Conservation (phyloP, 768 basidiomycete genomes). For the Serendipita vermifera region DNA sequence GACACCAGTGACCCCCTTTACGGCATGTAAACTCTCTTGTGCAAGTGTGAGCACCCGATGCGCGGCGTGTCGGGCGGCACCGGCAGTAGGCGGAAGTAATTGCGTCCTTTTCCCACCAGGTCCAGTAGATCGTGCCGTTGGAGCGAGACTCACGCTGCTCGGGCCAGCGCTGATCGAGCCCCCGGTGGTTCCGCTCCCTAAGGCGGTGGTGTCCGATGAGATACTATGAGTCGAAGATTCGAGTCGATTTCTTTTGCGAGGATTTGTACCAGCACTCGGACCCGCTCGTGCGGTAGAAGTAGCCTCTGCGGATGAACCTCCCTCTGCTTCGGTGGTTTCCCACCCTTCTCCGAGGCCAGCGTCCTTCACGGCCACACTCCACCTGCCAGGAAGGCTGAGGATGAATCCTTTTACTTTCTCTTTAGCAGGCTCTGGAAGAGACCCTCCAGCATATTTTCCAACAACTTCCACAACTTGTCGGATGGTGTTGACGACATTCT, state of each 20-base stretch:
- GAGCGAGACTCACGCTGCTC: background rate
- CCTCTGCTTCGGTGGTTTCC: background rate
- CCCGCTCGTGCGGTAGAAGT: background rate
- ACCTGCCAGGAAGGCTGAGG: slow-evolving; percentile 65
- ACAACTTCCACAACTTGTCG: slow-evolving; percentile 83
- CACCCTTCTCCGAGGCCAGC: slow-evolving; percentile 11
- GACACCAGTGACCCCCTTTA: slow-evolving; percentile 75
- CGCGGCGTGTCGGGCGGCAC: slow-evolving; percentile 58
- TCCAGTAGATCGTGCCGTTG: background rate
- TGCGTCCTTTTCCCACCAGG: slow-evolving; percentile 11
- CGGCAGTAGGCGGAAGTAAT: slow-evolving; percentile 28
- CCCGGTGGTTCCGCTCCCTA: slow-evolving; percentile 2
- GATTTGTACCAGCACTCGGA: background rate
- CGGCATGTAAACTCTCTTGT: slow-evolving; percentile 87
- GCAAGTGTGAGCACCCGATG: slow-evolving; percentile 73
- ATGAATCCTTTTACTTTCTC: slow-evolving; percentile 63
- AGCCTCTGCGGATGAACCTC: slow-evolving; percentile 7
- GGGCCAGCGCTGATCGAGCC: slow-evolving; percentile 1
- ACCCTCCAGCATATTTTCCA: slow-evolving; percentile 64
- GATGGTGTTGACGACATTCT: slow-evolving; percentile 78
- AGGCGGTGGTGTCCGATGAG: slow-evolving; percentile 9
- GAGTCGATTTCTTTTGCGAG: slow-evolving; percentile 1
- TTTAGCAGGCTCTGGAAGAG: slow-evolving; percentile 74
- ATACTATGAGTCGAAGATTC: background rate
- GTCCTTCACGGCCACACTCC: slow-evolving; percentile 40